A percentile compares a stretch with the other conserved stretches of the same genome.
phyloP scores from a whole-genome alignment of 768 basidiomycete species.

The Glaciozyma martinii region DNA sequence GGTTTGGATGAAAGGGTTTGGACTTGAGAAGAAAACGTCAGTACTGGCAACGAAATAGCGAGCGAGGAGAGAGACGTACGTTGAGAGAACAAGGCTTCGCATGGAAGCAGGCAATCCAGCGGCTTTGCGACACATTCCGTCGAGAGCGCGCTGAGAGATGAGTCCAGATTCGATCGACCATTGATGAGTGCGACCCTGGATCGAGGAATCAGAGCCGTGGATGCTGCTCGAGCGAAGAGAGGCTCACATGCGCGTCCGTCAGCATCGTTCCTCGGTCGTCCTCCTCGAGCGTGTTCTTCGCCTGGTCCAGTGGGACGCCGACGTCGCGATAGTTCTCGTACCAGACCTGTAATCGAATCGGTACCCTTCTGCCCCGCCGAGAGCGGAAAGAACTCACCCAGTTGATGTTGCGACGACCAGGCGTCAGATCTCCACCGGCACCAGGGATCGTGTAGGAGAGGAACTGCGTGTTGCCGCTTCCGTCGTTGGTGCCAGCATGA shows the following conservation, averaged over 20 bases:
- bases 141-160: not conserved
- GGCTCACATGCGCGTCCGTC: not conserved
- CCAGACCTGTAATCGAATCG: not conserved
- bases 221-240: not conserved
- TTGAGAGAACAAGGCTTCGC: not conserved
- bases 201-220: not conserved
- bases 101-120: not conserved
- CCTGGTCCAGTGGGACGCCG: not conserved
- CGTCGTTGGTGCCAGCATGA: not conserved
- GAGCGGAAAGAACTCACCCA: not conserved
- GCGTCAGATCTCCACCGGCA: not conserved
- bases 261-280: not conserved
- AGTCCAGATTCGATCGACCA: not conserved
- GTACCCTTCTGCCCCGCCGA: not conserved
- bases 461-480: not conserved
- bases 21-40: not conserved
- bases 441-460: not conserved
- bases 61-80: not conserved
- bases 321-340: not conserved
- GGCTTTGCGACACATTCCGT: not conserved
- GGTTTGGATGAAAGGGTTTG: not conserved
- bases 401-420: not conserved
- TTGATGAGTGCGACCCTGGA: not conserved
- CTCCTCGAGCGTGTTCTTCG: not conserved
- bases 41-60: not conserved